Percentiles rank a stretch among this genome's conserved stretches.
Evolutionary conservation across 2,329 filamentous ascomycete species (phyloP).

Genomic region (Fusarium palustre): DNA sequence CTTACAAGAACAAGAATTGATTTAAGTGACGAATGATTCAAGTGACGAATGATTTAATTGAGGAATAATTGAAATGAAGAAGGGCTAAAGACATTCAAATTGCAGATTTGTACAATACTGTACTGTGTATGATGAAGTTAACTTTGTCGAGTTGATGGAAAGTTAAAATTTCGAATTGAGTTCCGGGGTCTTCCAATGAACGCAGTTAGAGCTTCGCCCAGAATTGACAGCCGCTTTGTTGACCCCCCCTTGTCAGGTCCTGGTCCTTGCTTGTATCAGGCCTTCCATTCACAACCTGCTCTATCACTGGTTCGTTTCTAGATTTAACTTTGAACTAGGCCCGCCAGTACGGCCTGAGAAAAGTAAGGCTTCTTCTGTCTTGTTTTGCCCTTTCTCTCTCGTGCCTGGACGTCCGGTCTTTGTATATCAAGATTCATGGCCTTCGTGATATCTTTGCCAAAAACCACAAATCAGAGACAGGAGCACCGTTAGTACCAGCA

Average conservation of each 20-base stretch:
- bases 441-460: accelerated
- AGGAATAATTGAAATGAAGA: background rate
- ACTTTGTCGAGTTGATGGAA: background rate
- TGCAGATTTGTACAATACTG: background rate
- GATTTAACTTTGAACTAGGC: background rate
- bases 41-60: no score
- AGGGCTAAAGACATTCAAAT: background rate
- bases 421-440: background rate
- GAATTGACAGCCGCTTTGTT: background rate
- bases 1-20: background rate
- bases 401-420: background rate
- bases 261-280: background rate
- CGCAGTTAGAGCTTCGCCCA: no score
- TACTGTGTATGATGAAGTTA: background rate
- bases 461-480: no score
- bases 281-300: background rate
- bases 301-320: background rate
- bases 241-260: background rate
- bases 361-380: background rate
- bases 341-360: background rate
- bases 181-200: background rate
- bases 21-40: background rate
- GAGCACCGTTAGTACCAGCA: background rate
- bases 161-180: background rate
- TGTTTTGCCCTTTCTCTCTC: background rate